A percentile compares a stretch with the other conserved stretches of the same genome.
Evolutionary conservation across 805 yeast species (phyloP).

Genomic region (Ogataea chonburiensis): DNA sequence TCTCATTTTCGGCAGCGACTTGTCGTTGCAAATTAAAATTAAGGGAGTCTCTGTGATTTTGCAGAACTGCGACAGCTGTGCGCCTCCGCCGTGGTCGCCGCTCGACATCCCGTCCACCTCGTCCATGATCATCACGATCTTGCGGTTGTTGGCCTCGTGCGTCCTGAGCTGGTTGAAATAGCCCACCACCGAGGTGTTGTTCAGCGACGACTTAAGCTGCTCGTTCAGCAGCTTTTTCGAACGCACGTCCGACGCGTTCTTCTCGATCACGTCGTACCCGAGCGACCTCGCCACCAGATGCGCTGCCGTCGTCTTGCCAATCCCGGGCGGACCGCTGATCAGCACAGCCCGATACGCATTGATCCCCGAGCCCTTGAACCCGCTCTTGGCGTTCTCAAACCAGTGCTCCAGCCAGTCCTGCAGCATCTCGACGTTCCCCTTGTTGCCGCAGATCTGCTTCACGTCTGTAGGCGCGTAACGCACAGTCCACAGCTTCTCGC

Average conservation of each 20-base stretch:
- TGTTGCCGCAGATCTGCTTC: conserved; percentile 88
- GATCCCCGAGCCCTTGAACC: conserved; percentile 63
- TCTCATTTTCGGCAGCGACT: conserved; percentile 90
- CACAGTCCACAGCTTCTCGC: conserved; percentile 85
- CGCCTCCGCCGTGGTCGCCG: conserved; percentile 99
- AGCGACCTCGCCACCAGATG: conserved; percentile 66
- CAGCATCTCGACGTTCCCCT: conserved; percentile 65
- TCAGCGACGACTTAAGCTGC: conserved; percentile 66
- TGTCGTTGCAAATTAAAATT: conserved; percentile 91
- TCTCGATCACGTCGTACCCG: conserved; percentile 74
- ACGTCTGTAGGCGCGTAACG: conserved; percentile 83
- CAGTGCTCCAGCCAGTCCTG: conserved; percentile 76
- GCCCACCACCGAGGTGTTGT: conserved; percentile 82
- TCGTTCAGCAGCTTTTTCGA: conserved; percentile 73
- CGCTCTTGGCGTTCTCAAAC: conserved; percentile 56
- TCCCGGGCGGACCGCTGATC: conserved; percentile 86
- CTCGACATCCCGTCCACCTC: conserved; percentile 99
- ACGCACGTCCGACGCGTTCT: conserved; percentile 87
- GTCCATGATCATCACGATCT: conserved; percentile 89
- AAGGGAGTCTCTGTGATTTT: conserved; percentile 84
- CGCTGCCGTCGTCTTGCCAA: conserved; percentile 82
- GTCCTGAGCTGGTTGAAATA: conserved; percentile 46
- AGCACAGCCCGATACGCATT: conserved; percentile 79
- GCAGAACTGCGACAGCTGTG: conserved; percentile 86
- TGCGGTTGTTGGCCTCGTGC: conserved; percentile 37